A percentile compares a stretch with the other conserved stretches of the same genome.
These are phyloP conservation scores for Dictyostelium intermedium DNA, from an alignment of 78 protist species.

Conservation along the genomic window DNA sequence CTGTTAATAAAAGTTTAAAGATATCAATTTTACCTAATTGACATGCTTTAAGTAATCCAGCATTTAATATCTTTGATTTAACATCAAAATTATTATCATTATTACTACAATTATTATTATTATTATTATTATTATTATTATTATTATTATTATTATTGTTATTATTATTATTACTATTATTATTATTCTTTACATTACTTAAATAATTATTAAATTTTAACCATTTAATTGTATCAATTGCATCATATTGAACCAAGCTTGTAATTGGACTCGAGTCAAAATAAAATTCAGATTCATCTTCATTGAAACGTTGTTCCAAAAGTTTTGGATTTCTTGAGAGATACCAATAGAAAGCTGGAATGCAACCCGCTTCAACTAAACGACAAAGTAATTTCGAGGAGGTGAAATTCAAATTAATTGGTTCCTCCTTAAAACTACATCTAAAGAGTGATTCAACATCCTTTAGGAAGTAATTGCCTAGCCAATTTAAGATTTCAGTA, in stretches of 20 bases:
- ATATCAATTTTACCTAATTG: neutral
- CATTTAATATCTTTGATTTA: neutral
- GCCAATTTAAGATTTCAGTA: neutral
- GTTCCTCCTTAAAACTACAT: neutral
- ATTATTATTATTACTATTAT: neutral
- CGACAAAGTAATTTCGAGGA: neutral
- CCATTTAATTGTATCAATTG: neutral
- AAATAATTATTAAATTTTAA: neutral
- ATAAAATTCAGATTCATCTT: neutral
- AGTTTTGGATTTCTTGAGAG: neutral
- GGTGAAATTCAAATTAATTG: neutral
- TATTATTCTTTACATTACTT: neutral
- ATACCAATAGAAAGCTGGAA: neutral
- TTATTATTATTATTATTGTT: too few species aligned
- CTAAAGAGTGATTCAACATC: neutral
- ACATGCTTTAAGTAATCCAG: neutral
- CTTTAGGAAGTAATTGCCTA: neutral
- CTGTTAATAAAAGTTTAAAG: neutral
- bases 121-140: too few species aligned
- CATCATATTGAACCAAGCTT: neutral
- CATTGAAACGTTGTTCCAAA: neutral
- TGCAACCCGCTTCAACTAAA: neutral
- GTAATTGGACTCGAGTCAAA: neutral
- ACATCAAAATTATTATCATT: neutral
- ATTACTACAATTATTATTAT: too few species aligned